Evolutionary conservation across 306 rosid genomes (phyloP).

Genomic region (Pterocarpus macrocarpus): DNA sequence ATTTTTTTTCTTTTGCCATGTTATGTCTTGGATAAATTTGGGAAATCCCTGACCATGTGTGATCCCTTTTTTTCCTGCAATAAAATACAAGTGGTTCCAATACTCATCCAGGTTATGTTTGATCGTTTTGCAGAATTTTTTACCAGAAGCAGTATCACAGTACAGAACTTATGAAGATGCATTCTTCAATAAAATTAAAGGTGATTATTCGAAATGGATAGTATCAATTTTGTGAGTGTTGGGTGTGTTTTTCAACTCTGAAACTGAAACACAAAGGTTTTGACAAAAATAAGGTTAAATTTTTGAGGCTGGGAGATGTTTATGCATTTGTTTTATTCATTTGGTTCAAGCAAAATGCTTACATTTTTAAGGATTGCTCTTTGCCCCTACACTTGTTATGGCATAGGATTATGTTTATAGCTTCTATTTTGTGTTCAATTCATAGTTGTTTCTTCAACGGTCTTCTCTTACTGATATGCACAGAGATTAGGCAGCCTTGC

Average conservation of each 20-base stretch:
- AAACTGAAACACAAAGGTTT: slow-evolving; percentile 25
- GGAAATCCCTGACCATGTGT: slow-evolving; percentile 8
- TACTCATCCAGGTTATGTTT: slow-evolving; percentile 39
- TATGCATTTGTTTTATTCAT: not conserved
- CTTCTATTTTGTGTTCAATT: slow-evolving; percentile 28
- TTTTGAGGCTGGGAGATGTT: not conserved
- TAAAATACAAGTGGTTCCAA: slow-evolving; percentile 24
- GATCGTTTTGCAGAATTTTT: slow-evolving; percentile 61
- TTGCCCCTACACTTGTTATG: slow-evolving; percentile 10
- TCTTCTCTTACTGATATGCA: not conserved
- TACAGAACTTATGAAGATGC: slow-evolving; percentile 70
- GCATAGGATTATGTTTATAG: slow-evolving; percentile 9
- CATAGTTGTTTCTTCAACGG: slow-evolving; percentile 17
- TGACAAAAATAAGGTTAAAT: slow-evolving; percentile 25
- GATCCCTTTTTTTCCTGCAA: slow-evolving; percentile 18
- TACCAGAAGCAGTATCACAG: slow-evolving; percentile 58
- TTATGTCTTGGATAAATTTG: slow-evolving; percentile 13
- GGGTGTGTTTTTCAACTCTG: slow-evolving; percentile 22
- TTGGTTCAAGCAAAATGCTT: too few relatives aligned
- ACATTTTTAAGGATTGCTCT: not conserved
- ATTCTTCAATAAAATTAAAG: slow-evolving; percentile 70
- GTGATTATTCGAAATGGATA: slow-evolving; percentile 46
- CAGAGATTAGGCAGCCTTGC: slow-evolving; percentile 25
- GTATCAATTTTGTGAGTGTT: slow-evolving; percentile 16
- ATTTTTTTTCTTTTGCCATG: not conserved